Evolutionary conservation across 768 basidiomycete species (phyloP).

Genomic region (Pholiota conissans): DNA sequence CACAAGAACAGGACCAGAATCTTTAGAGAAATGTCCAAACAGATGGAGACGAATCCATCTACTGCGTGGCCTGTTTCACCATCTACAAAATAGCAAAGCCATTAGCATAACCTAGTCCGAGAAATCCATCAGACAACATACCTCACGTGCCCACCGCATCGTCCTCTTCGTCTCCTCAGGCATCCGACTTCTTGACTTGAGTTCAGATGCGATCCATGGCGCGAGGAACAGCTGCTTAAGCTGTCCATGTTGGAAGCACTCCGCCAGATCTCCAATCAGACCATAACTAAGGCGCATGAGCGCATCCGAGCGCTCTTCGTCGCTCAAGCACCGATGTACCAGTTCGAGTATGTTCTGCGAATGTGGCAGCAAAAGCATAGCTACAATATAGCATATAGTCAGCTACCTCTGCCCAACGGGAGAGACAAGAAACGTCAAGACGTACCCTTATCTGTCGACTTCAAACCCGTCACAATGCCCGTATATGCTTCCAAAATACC

Average conservation of each 20-base stretch:
- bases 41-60: slow-evolving; percentile 27
- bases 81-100: slow-evolving; percentile 42
- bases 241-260: slow-evolving; percentile 79
- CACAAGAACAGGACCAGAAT: slow-evolving; percentile 19
- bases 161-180: slow-evolving; percentile 83
- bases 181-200: slow-evolving; percentile 75
- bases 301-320: slow-evolving; percentile 83
- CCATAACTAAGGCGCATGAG: slow-evolving; percentile 78
- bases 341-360: slow-evolving; percentile 77
- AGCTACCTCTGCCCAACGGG: background rate
- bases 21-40: slow-evolving; percentile 11
- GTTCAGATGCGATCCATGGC: slow-evolving; percentile 75
- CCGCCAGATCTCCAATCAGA: slow-evolving; percentile 90
- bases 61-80: slow-evolving; percentile 79
- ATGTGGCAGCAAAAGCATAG: slow-evolving; percentile 64
- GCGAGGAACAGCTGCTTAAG: slow-evolving; percentile 77
- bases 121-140: slow-evolving; percentile 35
- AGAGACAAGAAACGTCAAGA: background rate
- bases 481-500: slow-evolving; percentile 97
- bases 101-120: slow-evolving; percentile 5
- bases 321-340: slow-evolving; percentile 69
- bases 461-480: slow-evolving; percentile 89
- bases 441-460: slow-evolving; percentile 77
- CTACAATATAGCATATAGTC: slow-evolving; percentile 23
- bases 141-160: slow-evolving; percentile 92